Conservation (phyloP, 768 basidiomycete genomes). For the Termitomyces sp. region DNA sequence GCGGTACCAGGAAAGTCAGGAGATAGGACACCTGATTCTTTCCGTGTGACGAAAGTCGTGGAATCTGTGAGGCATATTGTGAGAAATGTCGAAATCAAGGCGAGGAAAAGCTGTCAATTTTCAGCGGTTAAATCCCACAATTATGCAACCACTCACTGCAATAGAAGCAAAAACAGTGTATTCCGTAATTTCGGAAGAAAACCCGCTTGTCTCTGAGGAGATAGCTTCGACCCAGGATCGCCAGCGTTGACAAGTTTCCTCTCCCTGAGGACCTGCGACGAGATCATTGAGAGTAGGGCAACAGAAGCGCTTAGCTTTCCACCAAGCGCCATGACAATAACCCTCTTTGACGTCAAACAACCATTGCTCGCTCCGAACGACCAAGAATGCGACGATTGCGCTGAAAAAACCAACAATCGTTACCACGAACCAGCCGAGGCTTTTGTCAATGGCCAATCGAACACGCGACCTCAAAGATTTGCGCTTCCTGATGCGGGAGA, state of each 20-base stretch:
- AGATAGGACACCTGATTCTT: conserved; percentile 73
- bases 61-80: conserved; percentile 88
- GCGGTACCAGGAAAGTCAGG: conserved; percentile 37
- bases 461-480: conserved; percentile 66
- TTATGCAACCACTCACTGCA: conserved; percentile 57
- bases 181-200: conserved; percentile 45
- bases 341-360: conserved; percentile 93
- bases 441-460: conserved; percentile 64
- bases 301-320: conserved; percentile 77
- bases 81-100: conserved; percentile 66
- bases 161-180: conserved; percentile 67
- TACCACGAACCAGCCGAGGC: conserved; percentile 85
- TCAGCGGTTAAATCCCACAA: neutral
- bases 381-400: conserved; percentile 80
- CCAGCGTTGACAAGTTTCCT: conserved; percentile 63
- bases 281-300: conserved; percentile 43
- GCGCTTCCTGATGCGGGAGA: conserved; percentile 62
- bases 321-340: conserved; percentile 67
- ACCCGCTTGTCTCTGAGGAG: conserved; percentile 19
- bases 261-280: conserved; percentile 5
- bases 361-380: conserved; percentile 82
- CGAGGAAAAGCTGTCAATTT: conserved; percentile 56
- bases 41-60: conserved; percentile 80
- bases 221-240: conserved; percentile 66
- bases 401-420: conserved; percentile 84